Percentiles rank a stretch among this genome's conserved stretches.
Conservation (phyloP, 768 basidiomycete genomes). For the Sporobolomyces pararoseus region DNA sequence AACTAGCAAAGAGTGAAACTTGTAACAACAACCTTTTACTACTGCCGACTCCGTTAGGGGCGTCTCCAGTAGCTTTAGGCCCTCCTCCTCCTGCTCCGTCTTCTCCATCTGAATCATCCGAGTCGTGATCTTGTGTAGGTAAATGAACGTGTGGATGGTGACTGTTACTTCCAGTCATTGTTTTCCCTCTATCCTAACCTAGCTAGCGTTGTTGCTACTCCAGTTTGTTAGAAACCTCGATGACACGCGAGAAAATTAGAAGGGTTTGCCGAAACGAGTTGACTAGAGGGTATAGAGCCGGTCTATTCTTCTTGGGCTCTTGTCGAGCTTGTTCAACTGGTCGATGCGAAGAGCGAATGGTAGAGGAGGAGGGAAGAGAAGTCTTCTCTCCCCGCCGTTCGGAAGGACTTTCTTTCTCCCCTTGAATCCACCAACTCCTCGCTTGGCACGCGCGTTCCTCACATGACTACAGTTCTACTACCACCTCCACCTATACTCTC, state of each 20-base stretch:
- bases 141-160: conserved; percentile 1
- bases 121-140: neutral
- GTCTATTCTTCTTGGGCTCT: too few relatives aligned
- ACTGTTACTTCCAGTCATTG: neutral
- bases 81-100: neutral
- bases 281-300: too few relatives aligned
- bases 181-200: too few relatives aligned
- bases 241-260: conserved; percentile 4
- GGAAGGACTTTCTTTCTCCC: too few relatives aligned
- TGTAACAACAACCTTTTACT: conserved; percentile 70
- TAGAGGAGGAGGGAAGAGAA: neutral
- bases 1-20: conserved; percentile 73
- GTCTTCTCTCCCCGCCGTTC: neutral
- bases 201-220: too few relatives aligned
- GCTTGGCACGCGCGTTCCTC: too few relatives aligned
- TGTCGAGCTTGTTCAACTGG: too few relatives aligned
- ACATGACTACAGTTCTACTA: neutral
- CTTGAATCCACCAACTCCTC: too few relatives aligned
- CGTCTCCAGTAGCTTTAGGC: neutral
- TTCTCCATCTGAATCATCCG: neutral
- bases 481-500: neutral
- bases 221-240: too few relatives aligned
- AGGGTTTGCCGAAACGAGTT: too few relatives aligned
- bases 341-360: too few relatives aligned
- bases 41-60: conserved; percentile 11